Conservation (phyloP, 2,329 filamentous ascomycete species). For the Apiospora rasikravindrae region DNA sequence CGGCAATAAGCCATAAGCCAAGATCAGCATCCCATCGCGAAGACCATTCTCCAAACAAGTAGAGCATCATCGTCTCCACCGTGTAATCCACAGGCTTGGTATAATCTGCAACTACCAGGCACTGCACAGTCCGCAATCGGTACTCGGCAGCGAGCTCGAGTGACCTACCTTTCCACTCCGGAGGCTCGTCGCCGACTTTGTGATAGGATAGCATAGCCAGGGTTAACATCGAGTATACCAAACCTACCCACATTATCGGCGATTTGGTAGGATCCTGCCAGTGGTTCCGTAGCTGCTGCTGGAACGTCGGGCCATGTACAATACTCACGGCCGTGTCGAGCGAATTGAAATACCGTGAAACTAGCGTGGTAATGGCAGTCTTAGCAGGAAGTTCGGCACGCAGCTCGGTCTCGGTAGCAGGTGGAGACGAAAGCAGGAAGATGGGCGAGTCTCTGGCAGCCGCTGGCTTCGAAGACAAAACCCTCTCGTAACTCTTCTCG, state of each 20-base stretch:
- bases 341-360: conserved; percentile 90
- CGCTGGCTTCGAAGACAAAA: conserved; percentile 70
- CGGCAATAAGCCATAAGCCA: conserved; percentile 65
- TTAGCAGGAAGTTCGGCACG: conserved; percentile 81
- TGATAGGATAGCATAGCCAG: conserved; percentile 81
- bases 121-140: conserved; percentile 76
- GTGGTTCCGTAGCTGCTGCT: conserved; percentile 68
- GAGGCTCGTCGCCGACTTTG: conserved; percentile 79
- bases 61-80: conserved; percentile 78
- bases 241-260: conserved; percentile 77
- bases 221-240: conserved; percentile 78
- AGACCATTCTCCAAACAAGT: conserved; percentile 77
- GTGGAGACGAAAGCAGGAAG: conserved; percentile 77
- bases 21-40: conserved; percentile 76
- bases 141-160: conserved; percentile 68
- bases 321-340: conserved; percentile 73
- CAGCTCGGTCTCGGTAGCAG: conserved; percentile 76
- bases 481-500: conserved; percentile 78
- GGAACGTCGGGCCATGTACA: conserved; percentile 84
- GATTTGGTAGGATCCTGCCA: conserved; percentile 78
- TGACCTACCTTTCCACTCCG: conserved; percentile 74
- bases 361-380: conserved; percentile 81
- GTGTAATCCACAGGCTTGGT: conserved; percentile 76
- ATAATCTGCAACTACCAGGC: conserved; percentile 76
- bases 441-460: conserved; percentile 70